A percentile compares a stretch with the other conserved stretches of the same genome.
Conservation (phyloP, 768 basidiomycete species). For the Macrolepiota dolichaula region DNA sequence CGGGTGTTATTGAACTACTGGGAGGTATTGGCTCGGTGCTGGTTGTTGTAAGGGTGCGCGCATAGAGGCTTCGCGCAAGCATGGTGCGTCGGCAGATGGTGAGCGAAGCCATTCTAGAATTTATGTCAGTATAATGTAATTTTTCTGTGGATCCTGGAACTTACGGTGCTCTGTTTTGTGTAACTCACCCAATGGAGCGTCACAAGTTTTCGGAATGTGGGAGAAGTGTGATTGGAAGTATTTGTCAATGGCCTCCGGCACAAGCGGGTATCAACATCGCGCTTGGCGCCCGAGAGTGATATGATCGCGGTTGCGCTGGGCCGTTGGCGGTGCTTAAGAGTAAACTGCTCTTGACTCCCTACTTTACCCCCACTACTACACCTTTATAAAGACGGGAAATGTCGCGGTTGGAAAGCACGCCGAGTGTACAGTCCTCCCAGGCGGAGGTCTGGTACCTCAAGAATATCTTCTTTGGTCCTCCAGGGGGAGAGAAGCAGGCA, state of each 20-base stretch:
- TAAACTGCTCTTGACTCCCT: not conserved
- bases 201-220: not conserved
- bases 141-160: not conserved
- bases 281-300: too few species aligned
- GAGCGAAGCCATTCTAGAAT: conserved; percentile 2
- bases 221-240: not conserved
- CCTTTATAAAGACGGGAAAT: not conserved
- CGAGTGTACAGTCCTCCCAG: conserved; percentile 37
- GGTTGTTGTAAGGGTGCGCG: conserved; percentile 12
- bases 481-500: conserved; percentile 21
- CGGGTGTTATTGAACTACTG: not conserved
- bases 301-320: not conserved
- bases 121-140: not conserved
- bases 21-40: not conserved
- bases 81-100: not conserved
- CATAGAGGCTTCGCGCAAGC: not conserved
- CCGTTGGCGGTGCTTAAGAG: not conserved
- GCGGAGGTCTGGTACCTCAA: conserved; percentile 81
- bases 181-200: not conserved
- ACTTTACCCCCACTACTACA: not conserved
- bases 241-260: not conserved
- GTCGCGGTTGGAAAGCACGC: conserved; percentile 11
- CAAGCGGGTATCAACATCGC: not conserved
- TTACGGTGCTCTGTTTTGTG: not conserved
- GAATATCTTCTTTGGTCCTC: conserved; percentile 47